These are phyloP conservation scores for Paramecium primaurelia DNA, from an alignment of 73 alveolate species.

Conservation along the genomic window DNA sequence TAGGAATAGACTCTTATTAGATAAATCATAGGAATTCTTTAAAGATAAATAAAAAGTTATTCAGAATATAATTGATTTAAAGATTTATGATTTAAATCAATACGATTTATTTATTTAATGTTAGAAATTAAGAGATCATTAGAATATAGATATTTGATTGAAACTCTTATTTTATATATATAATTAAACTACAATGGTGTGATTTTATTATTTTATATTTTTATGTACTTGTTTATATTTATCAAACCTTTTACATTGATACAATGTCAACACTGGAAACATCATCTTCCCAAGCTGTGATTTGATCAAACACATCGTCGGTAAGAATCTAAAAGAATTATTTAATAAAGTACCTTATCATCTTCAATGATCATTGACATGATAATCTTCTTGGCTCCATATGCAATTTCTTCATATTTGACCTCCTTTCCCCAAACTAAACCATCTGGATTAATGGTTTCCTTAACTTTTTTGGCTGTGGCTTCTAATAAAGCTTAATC, in stretches of 20 bases:
- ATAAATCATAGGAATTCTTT: too few species aligned
- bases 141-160: too few species aligned
- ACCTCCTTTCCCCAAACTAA: slow-evolving; percentile 58
- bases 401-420: slow-evolving; percentile 48
- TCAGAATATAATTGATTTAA: too few species aligned
- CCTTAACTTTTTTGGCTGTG: slow-evolving; percentile 46
- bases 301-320: slow-evolving; percentile 51
- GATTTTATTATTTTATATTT: background rate
- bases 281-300: slow-evolving; percentile 62
- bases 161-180: background rate
- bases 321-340: slow-evolving; percentile 14
- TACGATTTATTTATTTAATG: background rate
- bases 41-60: background rate
- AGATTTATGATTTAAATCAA: too few species aligned
- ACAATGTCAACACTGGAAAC: slow-evolving; percentile 55
- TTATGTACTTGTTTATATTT: slow-evolving; percentile 10
- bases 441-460: slow-evolving; percentile 55
- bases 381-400: slow-evolving; percentile 43
- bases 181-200: background rate
- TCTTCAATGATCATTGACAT: slow-evolving; percentile 60
- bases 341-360: background rate
- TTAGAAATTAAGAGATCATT: background rate
- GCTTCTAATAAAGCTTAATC: background rate
- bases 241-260: slow-evolving; percentile 64
- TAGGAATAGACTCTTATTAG: too few species aligned